Evolutionary conservation across 1,284 basidiomycete species (phyloP).

Genomic region (Leccinum fuscescens): DNA sequence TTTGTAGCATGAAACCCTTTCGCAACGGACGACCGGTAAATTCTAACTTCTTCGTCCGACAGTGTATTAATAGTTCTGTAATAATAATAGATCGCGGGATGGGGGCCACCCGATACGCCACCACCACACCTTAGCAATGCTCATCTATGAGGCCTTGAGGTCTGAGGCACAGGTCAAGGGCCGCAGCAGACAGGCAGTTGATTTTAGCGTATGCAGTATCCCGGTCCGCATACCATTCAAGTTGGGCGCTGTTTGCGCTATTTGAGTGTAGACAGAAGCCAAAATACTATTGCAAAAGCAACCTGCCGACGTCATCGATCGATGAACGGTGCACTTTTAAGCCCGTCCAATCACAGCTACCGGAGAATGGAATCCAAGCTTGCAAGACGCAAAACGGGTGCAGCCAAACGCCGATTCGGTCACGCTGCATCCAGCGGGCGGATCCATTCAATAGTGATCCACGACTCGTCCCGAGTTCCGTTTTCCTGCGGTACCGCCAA

Average conservation of each 20-base stretch:
- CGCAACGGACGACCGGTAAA: no score
- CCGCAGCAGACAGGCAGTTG: neutral
- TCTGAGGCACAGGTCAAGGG: neutral
- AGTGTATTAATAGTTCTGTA: no score
- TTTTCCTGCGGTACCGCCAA: conserved; percentile 20
- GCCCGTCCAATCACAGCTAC: neutral
- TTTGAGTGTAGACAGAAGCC: neutral
- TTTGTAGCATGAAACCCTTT: no score
- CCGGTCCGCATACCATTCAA: neutral
- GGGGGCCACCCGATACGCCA: no score
- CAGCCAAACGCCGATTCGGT: neutral
- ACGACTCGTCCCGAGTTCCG: conserved; percentile 29
- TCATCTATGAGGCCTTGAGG: no score
- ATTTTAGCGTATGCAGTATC: neutral
- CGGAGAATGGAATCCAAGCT: no score
- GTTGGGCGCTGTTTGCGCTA: neutral
- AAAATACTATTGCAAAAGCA: neutral
- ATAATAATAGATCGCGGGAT: no score
- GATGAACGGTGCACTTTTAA: neutral
- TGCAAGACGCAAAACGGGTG: neutral
- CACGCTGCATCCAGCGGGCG: conserved; percentile 44
- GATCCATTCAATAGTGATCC: conserved; percentile 50
- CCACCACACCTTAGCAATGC: no score
- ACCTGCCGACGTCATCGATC: neutral
- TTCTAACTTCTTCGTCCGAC: no score